phyloP scores from a whole-genome alignment of 164 flowering plant species.

The Kalanchoe fedtschenkoi region DNA sequence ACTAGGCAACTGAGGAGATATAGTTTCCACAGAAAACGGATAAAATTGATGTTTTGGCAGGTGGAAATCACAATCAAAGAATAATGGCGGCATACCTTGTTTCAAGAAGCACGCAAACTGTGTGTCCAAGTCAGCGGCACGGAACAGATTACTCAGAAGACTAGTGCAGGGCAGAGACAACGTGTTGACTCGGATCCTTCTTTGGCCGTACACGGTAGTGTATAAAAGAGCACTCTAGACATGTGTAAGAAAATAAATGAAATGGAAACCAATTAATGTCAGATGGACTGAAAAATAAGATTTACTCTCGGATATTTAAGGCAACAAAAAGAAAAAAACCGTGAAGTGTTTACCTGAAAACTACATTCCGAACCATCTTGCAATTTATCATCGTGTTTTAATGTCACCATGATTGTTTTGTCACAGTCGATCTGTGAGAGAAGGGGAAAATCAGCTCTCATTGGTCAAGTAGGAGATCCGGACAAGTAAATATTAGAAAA shows the following conservation, averaged over 20 bases:
- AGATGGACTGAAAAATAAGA: too few species aligned
- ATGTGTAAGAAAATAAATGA: not conserved
- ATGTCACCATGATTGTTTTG: conserved; percentile 74
- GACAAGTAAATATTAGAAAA: too few species aligned
- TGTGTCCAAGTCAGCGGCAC: conserved; percentile 90
- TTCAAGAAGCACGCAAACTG: conserved; percentile 80
- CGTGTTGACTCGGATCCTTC: conserved; percentile 90
- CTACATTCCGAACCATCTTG: conserved; percentile 80
- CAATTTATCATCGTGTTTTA: conserved; percentile 82
- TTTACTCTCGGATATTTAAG: not conserved
- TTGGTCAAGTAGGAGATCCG: too few species aligned
- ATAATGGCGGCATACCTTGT: conserved; percentile 73
- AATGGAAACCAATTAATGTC: not conserved
- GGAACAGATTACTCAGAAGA: conserved; percentile 74
- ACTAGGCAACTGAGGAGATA: too few species aligned
- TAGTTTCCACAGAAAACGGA: not conserved
- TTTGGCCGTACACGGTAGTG: conserved; percentile 89
- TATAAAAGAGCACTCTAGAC: conserved; percentile 96
- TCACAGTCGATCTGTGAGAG: conserved; percentile 82
- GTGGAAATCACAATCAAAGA: too few species aligned
- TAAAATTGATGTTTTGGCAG: not conserved
- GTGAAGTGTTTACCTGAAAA: conserved; percentile 49
- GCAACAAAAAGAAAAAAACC: not conserved
- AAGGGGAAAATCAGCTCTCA: not conserved
- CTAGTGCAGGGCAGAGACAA: conserved; percentile 84